Evolutionary conservation across 331 rosid genomes (phyloP).

Genomic region (Rhamnella rubrinervis): DNA sequence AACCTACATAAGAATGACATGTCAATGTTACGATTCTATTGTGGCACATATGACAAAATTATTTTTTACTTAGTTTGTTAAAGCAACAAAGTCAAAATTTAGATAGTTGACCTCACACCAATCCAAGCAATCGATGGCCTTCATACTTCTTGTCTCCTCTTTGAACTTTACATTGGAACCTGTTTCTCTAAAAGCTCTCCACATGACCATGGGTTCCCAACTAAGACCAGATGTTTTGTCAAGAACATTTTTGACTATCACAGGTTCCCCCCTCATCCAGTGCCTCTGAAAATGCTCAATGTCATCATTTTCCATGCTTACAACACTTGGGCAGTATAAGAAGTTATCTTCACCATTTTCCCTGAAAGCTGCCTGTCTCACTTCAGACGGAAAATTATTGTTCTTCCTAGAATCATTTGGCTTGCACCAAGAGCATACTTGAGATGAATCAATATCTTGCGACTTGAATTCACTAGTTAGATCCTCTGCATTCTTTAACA

Average conservation of each 20-base stretch:
- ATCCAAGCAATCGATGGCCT: constrained; percentile 75
- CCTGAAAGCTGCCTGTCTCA: constrained; percentile 59
- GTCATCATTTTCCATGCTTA: constrained; percentile 41
- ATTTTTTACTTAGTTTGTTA: neutral
- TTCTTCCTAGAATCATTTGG: constrained; percentile 23
- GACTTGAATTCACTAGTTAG: constrained; percentile 39
- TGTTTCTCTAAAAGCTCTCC: constrained; percentile 80
- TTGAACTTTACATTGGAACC: constrained; percentile 64
- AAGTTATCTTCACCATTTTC: constrained; percentile 47
- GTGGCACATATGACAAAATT: constrained; percentile 8
- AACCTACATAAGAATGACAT: constrained; percentile 41
- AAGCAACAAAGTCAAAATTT: neutral
- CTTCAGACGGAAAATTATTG: constrained; percentile 22
- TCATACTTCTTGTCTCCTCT: constrained; percentile 58
- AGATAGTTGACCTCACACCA: constrained; percentile 65
- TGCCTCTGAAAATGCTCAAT: constrained; percentile 69
- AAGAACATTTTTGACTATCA: constrained; percentile 67
- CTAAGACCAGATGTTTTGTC: constrained; percentile 80
- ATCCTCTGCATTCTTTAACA: constrained; percentile 59
- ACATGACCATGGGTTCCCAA: constrained; percentile 94
- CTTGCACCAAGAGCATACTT: constrained; percentile 37
- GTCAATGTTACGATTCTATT: constrained; percentile 14
- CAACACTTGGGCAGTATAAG: constrained; percentile 53
- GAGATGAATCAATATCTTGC: constrained; percentile 36
- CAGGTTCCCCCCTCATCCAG: constrained; percentile 80